These are phyloP conservation scores for Didymella keratinophila DNA, from an alignment of 2,329 filamentous ascomycete genomes.

Conservation along the genomic window DNA sequence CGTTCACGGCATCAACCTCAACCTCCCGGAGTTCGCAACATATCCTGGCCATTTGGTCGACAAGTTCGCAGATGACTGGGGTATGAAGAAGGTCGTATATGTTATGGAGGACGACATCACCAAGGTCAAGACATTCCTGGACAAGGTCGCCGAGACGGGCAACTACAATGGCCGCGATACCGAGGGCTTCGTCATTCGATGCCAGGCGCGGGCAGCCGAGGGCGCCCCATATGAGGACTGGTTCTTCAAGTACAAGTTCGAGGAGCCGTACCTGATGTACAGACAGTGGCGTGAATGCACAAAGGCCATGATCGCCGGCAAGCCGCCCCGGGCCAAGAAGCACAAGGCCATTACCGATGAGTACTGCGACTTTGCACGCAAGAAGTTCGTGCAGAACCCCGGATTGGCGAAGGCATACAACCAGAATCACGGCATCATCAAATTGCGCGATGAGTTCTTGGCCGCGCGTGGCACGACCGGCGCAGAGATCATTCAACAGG, in stretches of 20 bases:
- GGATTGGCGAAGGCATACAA: constrained; percentile 75
- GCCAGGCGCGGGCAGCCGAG: constrained; percentile 68
- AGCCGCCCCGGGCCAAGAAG: constrained; percentile 80
- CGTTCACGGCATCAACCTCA: constrained; percentile 94
- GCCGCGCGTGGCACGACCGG: constrained; percentile 84
- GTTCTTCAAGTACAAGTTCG: constrained; percentile 99
- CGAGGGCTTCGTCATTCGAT: constrained; percentile 95
- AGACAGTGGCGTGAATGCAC: constrained; percentile 98
- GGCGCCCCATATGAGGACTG: constrained; percentile 77
- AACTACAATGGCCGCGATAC: constrained; percentile 91
- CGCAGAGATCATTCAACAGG: constrained; percentile 82
- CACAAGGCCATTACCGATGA: constrained; percentile 89
- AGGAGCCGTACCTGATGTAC: constrained; percentile 98
- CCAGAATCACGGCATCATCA: constrained; percentile 93
- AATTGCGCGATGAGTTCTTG: constrained; percentile 86
- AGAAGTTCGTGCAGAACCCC: constrained; percentile 73
- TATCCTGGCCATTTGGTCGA: constrained; percentile 86
- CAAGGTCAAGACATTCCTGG: constrained; percentile 80
- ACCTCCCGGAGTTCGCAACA: constrained; percentile 89
- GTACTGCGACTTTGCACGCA: constrained; percentile 83
- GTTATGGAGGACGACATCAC: constrained; percentile 77
- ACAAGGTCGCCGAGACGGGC: constrained; percentile 85
- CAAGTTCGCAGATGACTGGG: constrained; percentile 89
- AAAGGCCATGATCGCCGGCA: constrained; percentile 82
- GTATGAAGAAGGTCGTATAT: constrained; percentile 87